A percentile compares a stretch with the other conserved stretches of the same genome.
phyloP scores from a whole-genome alignment of 352 stramenopile genomes.

The Phytophthora multivora region DNA sequence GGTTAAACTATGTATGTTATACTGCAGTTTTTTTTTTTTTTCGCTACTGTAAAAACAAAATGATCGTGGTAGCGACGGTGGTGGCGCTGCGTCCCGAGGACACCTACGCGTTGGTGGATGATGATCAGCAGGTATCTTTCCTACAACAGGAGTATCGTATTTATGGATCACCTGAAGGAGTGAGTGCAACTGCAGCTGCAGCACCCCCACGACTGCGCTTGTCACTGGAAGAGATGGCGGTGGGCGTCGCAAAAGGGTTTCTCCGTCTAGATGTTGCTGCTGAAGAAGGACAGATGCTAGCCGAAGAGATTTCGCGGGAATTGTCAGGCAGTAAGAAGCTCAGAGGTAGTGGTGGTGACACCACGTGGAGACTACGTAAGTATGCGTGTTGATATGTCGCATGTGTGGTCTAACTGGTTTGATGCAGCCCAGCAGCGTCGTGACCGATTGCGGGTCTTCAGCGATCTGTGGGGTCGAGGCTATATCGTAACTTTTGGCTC shows the following conservation, averaged over 20 bases:
- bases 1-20: background rate
- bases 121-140: constrained; percentile 10
- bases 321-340: constrained; percentile 1
- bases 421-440: constrained; percentile 25
- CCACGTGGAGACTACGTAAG: constrained; percentile 35
- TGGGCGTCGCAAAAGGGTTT: constrained; percentile 43
- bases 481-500: constrained; percentile 75
- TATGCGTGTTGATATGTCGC: background rate
- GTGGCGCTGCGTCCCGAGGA: constrained; percentile 14
- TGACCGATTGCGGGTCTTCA: constrained; percentile 55
- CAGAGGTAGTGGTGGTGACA: background rate
- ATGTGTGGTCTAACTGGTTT: constrained; percentile 12
- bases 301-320: constrained; percentile 13
- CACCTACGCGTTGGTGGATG: constrained; percentile 35
- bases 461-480: constrained; percentile 65
- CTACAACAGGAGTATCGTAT: constrained; percentile 35
- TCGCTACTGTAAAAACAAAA: background rate
- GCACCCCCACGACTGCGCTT: constrained; percentile 34
- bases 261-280: constrained; percentile 33
- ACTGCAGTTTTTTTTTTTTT: background rate
- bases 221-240: constrained; percentile 52
- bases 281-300: constrained; percentile 1
- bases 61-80: constrained; percentile 13
- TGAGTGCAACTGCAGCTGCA: background rate
- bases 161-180: constrained; percentile 29